Percentiles rank a stretch among this genome's conserved stretches.
Evolutionary conservation across 139 green algal genomes (phyloP).

Genomic region (Chlorella sp.): DNA sequence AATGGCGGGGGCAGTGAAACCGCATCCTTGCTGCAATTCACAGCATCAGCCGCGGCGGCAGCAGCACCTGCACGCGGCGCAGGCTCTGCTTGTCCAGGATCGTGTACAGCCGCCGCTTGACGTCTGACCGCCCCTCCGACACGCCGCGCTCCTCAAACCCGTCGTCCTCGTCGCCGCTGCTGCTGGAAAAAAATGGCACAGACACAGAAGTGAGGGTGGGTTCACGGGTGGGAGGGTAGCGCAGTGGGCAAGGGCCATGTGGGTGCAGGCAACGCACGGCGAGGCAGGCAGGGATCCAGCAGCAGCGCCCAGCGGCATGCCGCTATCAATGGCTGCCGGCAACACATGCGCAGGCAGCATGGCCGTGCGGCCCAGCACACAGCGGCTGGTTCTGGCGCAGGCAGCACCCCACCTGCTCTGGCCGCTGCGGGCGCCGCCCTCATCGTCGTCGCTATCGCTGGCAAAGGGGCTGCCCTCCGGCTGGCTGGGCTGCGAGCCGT

Average conservation of each 20-base stretch:
- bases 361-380: too few relatives aligned
- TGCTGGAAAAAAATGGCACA: too few relatives aligned
- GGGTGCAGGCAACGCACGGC: too few relatives aligned
- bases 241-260: too few relatives aligned
- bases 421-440: background rate
- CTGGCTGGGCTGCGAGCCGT: background rate
- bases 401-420: slow-evolving; percentile 4
- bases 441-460: slow-evolving; percentile 14
- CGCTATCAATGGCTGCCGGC: too few relatives aligned
- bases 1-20: background rate
- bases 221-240: too few relatives aligned
- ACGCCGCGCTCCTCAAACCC: background rate
- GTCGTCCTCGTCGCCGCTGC: background rate
- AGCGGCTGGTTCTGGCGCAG: too few relatives aligned
- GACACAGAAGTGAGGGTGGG: too few relatives aligned
- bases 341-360: too few relatives aligned
- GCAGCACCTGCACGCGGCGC: slow-evolving; percentile 6
- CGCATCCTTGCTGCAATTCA: background rate
- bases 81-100: slow-evolving; percentile 22
- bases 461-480: background rate
- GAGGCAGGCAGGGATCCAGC: too few relatives aligned
- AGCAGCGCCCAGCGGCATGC: too few relatives aligned
- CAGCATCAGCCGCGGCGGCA: background rate
- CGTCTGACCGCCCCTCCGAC: background rate
- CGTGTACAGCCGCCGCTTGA: slow-evolving; percentile 16